Evolutionary conservation across 345 rosid genomes (phyloP).

Genomic region (Rhizophora apiculata): DNA sequence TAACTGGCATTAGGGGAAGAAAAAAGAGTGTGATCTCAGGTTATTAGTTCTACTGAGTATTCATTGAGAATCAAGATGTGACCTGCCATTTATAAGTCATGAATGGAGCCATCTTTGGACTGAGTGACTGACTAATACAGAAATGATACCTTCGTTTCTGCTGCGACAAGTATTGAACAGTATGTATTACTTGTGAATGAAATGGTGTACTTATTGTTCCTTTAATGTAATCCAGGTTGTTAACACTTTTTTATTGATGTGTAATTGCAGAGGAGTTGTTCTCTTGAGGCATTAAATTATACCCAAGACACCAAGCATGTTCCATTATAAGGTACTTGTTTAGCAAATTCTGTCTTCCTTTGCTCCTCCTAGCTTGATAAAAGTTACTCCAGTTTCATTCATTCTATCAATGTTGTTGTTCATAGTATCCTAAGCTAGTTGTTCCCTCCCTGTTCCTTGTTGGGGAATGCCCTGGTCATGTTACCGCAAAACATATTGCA

Average conservation of each 20-base stretch:
- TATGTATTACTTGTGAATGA: not conserved
- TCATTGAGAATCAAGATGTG: no score
- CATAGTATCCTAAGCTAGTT: not conserved
- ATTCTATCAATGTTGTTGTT: not conserved
- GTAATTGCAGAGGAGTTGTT: not conserved
- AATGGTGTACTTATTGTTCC: not conserved
- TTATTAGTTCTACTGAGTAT: not conserved
- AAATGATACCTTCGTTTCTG: not conserved
- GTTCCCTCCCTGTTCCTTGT: not conserved
- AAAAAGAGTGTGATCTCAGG: not conserved
- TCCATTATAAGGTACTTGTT: not conserved
- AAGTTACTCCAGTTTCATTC: not conserved
- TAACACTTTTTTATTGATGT: conserved; percentile 4
- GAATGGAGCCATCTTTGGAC: not conserved
- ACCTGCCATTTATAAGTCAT: not conserved
- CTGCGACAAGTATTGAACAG: not conserved
- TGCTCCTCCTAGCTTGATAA: not conserved
- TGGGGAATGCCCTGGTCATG: not conserved
- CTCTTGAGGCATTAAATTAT: no score
- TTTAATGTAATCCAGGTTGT: not conserved
- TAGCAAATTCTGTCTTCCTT: not conserved
- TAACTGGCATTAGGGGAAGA: not conserved
- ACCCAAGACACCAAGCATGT: no score
- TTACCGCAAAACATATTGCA: not conserved
- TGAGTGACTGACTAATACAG: no score